Percentiles rank a stretch among this genome's conserved stretches.
phyloP scores from a whole-genome alignment of 2,329 filamentous ascomycete species.

The Fusarium sp. region DNA sequence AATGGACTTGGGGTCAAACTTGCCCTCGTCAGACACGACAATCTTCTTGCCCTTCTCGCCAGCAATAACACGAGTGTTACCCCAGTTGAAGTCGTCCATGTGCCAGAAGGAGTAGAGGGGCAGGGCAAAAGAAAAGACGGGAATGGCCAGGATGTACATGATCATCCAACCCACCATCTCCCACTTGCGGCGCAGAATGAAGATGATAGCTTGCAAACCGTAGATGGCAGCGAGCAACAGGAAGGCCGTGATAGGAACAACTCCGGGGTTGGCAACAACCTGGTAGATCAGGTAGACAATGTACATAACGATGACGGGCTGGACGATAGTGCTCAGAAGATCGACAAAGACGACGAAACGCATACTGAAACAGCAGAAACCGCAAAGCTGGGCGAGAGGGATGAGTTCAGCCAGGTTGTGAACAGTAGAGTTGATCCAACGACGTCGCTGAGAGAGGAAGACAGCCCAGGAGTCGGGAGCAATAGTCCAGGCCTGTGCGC shows the following conservation, averaged over 20 bases:
- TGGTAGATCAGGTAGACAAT: slow-evolving; percentile 87
- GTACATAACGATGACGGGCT: slow-evolving; percentile 90
- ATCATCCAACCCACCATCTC: slow-evolving; percentile 99
- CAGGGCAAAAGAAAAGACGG: slow-evolving; percentile 87
- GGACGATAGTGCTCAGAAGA: slow-evolving; percentile 87
- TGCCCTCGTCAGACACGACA: slow-evolving; percentile 94
- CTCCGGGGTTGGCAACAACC: slow-evolving; percentile 65
- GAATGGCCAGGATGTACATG: slow-evolving; percentile 89
- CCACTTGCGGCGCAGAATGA: slow-evolving; percentile 96
- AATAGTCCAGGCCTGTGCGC: slow-evolving; percentile 94
- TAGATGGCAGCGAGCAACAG: slow-evolving; percentile 94
- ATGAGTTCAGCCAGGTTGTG: slow-evolving; percentile 98
- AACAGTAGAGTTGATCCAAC: slow-evolving; percentile 99
- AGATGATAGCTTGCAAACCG: slow-evolving; percentile 95
- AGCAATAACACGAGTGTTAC: slow-evolving; percentile 96
- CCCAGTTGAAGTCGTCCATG: slow-evolving; percentile 99
- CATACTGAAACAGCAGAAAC: slow-evolving; percentile 99
- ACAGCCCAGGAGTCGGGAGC: slow-evolving; percentile 93
- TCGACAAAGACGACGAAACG: slow-evolving; percentile 97
- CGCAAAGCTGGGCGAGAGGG: slow-evolving; percentile 90
- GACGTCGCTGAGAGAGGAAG: slow-evolving; percentile 96
- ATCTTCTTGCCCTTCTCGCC: slow-evolving; percentile 93
- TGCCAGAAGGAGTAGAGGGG: slow-evolving; percentile 98
- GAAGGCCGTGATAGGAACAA: slow-evolving; percentile 85
- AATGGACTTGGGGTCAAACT: slow-evolving; percentile 91